Evolutionary conservation across 176 grass and related monocot species (phyloP).

Genomic region (Pontederia paniculata): DNA sequence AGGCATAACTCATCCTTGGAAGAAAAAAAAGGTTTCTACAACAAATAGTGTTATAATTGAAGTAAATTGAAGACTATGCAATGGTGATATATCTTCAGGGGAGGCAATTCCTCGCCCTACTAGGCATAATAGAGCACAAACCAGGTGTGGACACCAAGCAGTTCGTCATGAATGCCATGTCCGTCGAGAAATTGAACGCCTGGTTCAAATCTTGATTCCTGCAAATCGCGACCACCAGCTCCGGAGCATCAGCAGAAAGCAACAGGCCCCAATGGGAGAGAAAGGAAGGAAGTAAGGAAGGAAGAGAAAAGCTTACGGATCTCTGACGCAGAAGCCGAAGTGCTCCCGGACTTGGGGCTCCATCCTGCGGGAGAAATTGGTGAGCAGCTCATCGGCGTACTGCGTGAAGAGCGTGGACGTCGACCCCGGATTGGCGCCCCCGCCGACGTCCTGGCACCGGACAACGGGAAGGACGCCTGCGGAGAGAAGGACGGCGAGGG

Average conservation of each 20-base stretch:
- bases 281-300: not conserved
- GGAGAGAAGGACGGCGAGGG: not conserved
- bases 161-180: too few relatives aligned
- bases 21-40: too few relatives aligned
- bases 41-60: too few relatives aligned
- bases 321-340: slow-evolving; percentile 36
- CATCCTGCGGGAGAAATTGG: slow-evolving; percentile 3
- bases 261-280: not conserved
- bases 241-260: not conserved
- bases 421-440: not conserved
- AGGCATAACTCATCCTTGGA: too few relatives aligned
- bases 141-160: too few relatives aligned
- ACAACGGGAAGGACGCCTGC: too few relatives aligned
- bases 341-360: slow-evolving; percentile 17
- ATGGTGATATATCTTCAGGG: too few relatives aligned
- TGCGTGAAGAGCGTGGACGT: not conserved
- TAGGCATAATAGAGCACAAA: too few relatives aligned
- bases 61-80: not conserved
- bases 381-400: not conserved
- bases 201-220: too few relatives aligned
- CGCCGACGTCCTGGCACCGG: not conserved
- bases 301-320: slow-evolving; percentile 21
- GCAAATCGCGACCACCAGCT: not conserved
- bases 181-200: too few relatives aligned
- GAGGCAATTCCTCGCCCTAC: too few relatives aligned